phyloP scores from a whole-genome alignment of 441 rosid genomes.

The Corymbia calophylla region DNA sequence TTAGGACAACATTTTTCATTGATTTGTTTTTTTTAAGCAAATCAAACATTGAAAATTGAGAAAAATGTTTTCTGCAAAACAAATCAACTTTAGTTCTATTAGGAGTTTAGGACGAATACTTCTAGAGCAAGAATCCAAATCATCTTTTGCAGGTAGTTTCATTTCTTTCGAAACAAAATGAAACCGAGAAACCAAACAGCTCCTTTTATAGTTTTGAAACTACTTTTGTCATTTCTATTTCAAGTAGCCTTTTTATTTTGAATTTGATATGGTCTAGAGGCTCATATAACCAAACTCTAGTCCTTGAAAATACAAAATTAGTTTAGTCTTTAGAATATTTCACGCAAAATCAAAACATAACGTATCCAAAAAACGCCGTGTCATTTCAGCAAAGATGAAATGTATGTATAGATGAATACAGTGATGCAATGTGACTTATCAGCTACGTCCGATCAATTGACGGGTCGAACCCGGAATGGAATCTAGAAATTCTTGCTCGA shows the following conservation, averaged over 20 bases:
- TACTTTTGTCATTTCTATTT: not conserved
- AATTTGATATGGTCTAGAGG: not conserved
- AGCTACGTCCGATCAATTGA: not conserved
- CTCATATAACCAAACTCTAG: not conserved
- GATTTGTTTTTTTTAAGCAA: too few species aligned
- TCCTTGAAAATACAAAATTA: not conserved
- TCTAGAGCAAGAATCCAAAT: not conserved
- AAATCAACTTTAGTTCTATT: not conserved
- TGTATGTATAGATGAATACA: not conserved
- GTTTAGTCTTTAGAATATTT: not conserved
- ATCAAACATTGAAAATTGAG: too few species aligned
- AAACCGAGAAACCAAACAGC: too few species aligned
- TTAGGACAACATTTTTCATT: too few species aligned
- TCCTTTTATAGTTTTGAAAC: not conserved
- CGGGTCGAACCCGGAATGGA: not conserved
- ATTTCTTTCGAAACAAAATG: not conserved
- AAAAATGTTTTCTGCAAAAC: too few species aligned
- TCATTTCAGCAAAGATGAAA: not conserved
- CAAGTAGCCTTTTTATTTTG: not conserved
- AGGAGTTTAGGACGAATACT: not conserved
- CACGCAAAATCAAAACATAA: not conserved
- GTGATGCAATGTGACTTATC: not conserved
- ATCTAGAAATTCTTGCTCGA: not conserved
- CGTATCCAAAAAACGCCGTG: not conserved
- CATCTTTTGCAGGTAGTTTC: not conserved